Evolutionary conservation across 148 eudicot species (phyloP).

Genomic region (Amaranthus palmeri): DNA sequence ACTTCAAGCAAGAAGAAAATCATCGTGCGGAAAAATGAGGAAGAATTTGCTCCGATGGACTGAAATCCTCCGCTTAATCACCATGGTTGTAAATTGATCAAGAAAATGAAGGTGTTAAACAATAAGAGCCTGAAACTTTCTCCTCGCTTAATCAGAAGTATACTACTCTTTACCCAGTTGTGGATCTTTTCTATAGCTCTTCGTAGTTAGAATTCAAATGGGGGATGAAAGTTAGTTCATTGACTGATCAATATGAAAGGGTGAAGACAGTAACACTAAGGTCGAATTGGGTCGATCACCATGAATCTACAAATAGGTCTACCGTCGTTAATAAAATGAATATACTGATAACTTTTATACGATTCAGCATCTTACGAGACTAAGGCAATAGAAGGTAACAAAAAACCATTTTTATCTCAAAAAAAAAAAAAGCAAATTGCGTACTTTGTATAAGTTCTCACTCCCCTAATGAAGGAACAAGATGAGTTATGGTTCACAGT

Average conservation of each 20-base stretch:
- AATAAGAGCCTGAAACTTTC: too few relatives aligned
- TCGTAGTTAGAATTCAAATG: neutral
- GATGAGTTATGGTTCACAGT: neutral
- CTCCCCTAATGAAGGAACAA: neutral
- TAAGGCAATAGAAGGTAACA: neutral
- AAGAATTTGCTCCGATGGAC: too few relatives aligned
- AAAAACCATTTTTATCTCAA: neutral
- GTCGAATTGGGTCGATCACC: neutral
- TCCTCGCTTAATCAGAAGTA: too few relatives aligned
- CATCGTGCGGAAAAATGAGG: too few relatives aligned
- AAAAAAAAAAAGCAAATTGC: neutral
- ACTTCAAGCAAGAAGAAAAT: too few relatives aligned
- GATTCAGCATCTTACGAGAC: neutral
- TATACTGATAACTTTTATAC: too few relatives aligned
- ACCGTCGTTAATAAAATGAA: neutral
- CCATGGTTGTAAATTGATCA: neutral
- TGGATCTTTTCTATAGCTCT: too few relatives aligned
- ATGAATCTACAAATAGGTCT: neutral
- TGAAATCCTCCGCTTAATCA: neutral
- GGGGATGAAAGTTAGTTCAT: neutral
- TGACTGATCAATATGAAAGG: neutral
- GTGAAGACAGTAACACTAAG: neutral
- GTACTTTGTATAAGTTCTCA: neutral
- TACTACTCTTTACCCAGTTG: too few relatives aligned
- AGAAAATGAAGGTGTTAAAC: neutral